Conservation (phyloP, 2,329 filamentous ascomycete species). For the Ramichloridium luteum region DNA sequence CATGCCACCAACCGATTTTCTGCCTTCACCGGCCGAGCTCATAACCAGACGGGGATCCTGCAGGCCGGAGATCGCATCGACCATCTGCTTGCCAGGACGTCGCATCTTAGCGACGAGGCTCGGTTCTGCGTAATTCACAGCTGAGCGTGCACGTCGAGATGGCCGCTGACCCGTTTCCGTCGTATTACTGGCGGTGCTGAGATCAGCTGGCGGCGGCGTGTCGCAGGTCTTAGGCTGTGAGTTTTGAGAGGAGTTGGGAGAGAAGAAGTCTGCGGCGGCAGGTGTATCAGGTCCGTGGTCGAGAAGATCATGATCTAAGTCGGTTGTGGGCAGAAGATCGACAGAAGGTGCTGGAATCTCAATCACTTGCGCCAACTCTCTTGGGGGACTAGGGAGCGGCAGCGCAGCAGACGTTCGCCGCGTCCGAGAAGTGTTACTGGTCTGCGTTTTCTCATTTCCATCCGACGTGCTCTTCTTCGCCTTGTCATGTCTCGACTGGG, state of each 20-base stretch:
- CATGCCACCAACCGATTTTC: constrained; percentile 3
- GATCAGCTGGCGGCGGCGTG: constrained; percentile 32
- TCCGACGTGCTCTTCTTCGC: constrained; percentile 3
- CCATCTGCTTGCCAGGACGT: constrained; percentile 34
- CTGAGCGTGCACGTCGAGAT: constrained; percentile 33
- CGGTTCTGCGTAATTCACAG: constrained; percentile 39
- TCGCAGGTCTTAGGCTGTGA: constrained; percentile 23
- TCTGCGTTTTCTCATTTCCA: not conserved
- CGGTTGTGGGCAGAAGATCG: not conserved
- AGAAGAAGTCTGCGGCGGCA: constrained; percentile 27
- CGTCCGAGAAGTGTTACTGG: not conserved
- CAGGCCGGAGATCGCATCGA: constrained; percentile 31
- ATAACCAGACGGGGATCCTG: constrained; percentile 20
- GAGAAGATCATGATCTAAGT: not conserved
- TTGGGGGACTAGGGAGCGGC: no score
- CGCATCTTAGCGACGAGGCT: constrained; percentile 38
- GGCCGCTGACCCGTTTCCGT: constrained; percentile 27
- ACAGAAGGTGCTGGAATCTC: constrained; percentile 14
- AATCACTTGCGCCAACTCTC: constrained; percentile 12
- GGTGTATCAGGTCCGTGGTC: constrained; percentile 18
- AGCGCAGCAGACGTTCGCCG: not conserved
- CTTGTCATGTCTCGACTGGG: constrained; percentile 5
- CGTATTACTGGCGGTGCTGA: constrained; percentile 21
- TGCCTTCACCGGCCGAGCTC: constrained; percentile 13
- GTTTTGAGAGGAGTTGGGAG: constrained; percentile 32